Base-by-base conservation (phyloP, 2,329 filamentous ascomycete species). In the Erysiphe neolycopersici region DNA sequence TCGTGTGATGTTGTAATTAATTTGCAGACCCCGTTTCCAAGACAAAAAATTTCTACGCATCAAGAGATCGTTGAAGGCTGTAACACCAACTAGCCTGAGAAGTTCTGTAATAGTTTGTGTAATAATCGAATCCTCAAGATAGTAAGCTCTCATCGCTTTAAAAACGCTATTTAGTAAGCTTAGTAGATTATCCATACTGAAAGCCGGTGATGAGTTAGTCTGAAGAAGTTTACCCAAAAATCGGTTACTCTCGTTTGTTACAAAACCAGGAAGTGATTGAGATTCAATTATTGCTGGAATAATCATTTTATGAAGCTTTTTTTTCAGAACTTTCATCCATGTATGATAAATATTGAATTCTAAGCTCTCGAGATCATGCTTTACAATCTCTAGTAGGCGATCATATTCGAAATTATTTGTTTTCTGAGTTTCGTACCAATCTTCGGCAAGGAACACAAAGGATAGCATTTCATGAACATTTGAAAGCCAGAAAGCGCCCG, bases 341-440 rank as follows among this genome's bases (percentile, higher is more conserved):
- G 89, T 98, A 63, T 98, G 89, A 63, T 98, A 98, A 55, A 98
- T 98, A 66, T 98, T 98, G 68, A 98, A 98, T 63, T 98, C 89
- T 49, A 98, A 68, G 61, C 82, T 93, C 65, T 98, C 89, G 43
- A 98, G 67, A 59, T 98, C 89, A 59, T 98, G 89, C 69, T 98
- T 98, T 59, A 98, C 89, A 59, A 98, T 95, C 62, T 98, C 89
- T 54, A 98, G 66, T 43, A 98, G 70, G 50, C 89, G 79, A 62
- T 98, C 89, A 55, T 98, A 98, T 65, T 98, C 89, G 59, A 92
- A 95, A 59, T 95, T 95, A 62, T 98, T 89, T 33, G 85, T 89
- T 72, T 98, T 98, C 61, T 98, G 89, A 45, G 87, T 83, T 64
- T 95, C 89, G 54, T 98, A 98, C 89, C 89, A 98, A 61, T 98